Percentiles rank a stretch among this genome's conserved stretches.
Evolutionary conservation across 2,329 filamentous ascomycete genomes (phyloP).

Genomic region (Trichoderma arundinaceum): DNA sequence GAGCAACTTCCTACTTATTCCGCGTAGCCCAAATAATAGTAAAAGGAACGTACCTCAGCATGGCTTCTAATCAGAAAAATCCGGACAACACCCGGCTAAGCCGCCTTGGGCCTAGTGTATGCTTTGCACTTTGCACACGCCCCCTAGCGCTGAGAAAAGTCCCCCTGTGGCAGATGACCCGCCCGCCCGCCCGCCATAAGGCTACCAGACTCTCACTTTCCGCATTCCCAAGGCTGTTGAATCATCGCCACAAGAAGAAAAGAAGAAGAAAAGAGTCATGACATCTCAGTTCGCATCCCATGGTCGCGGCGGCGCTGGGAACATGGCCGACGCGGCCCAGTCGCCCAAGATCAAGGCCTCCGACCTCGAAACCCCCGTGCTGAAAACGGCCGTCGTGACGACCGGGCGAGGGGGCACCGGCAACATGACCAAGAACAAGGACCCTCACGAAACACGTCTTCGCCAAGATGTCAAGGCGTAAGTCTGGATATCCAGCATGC

Average conservation of each 20-base stretch:
- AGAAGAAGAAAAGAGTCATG: conserved; percentile 36
- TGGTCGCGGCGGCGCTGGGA: conserved; percentile 80
- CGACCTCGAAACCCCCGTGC: conserved; percentile 79
- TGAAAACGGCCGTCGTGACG: conserved; percentile 84
- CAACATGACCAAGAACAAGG: conserved; percentile 80
- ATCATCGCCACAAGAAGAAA: not conserved
- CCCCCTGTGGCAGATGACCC: conserved; percentile 29
- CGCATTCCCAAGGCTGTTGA: conserved; percentile 15
- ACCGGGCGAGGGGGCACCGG: conserved; percentile 88
- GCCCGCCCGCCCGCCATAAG: conserved; percentile 4
- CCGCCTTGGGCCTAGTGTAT: not conserved
- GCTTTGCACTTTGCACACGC: conserved; percentile 4
- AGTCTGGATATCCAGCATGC: conserved; percentile 40
- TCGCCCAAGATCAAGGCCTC: conserved; percentile 59
- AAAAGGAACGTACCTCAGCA: too few species aligned
- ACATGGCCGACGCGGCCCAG: conserved; percentile 64
- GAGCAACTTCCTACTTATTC: too few species aligned
- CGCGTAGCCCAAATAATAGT: too few species aligned
- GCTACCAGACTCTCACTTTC: conserved; percentile 20
- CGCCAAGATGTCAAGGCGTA: conserved; percentile 83
- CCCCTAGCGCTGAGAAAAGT: conserved; percentile 21
- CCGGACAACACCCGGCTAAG: not conserved
- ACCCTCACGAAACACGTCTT: conserved; percentile 74
- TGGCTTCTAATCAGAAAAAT: too few species aligned
- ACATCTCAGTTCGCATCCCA: conserved; percentile 61